Evolutionary conservation across 306 rosid genomes (phyloP), one percentile per base, ranked within the genome.

Genomic region (Geum urbanum): DNA sequence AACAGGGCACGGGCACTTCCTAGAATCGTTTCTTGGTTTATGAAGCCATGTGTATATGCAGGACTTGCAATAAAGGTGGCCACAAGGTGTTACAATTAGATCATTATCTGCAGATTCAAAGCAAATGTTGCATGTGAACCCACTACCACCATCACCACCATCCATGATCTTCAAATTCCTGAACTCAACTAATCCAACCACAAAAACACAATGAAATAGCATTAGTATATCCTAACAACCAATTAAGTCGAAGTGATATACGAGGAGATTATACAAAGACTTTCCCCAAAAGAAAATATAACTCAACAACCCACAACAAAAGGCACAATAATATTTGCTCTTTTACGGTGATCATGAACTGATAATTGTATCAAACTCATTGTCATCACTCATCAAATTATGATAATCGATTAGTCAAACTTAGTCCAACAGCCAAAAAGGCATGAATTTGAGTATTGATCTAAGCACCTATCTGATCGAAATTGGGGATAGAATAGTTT

Each of bases 21-120:
- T 40, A 44, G 48, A 15, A 41, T 59, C 66, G n/a, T 58, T 41
- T 58, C 19, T 13, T 58, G 63, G 63, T 18, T 32, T 4, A 27
- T 3, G 40, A 19, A 69, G 74, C 74, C 79, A 69, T 22, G 43
- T 49, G 35, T 50, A 7, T 27, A 75, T 54, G 49, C 73, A 75
- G 14, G 48, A 53, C 64, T 67, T 49, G 61, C 74, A 76, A 48
- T 32, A 76, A 11, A 60, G 70, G 62, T 69, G 79, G 63, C 79
- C 74, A 60, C 74, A 76, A 2, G 19, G 74, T 48, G 79, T 76
- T 13, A 75, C 74, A 39, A 60, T 16, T 4, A 74, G 79, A 18
- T 60, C 63, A 37, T 76, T 57, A 65, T 46, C 27, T 48, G 74
- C 64, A 32, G 63, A 50, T 27, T 76, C 74, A 27, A 69, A 58